Evolutionary conservation across 78 protist genomes (phyloP).

Genomic region (Cyanophora paradoxa): DNA sequence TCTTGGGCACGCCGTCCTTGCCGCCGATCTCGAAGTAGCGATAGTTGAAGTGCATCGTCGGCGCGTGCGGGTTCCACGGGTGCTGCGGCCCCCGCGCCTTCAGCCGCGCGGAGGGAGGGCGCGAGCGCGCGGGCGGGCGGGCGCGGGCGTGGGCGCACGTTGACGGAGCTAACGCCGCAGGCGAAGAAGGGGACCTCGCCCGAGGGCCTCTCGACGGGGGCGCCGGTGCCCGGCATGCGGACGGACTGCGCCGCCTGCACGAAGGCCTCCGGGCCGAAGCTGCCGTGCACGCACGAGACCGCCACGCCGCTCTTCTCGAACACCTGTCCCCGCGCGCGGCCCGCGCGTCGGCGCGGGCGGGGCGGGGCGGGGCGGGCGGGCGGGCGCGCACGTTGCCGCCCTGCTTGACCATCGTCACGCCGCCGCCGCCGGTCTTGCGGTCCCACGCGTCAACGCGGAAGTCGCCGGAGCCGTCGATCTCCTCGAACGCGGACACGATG

Average conservation of each 20-base stretch:
- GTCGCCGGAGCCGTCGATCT: slow-evolving; percentile 1
- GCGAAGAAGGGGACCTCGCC: slow-evolving; percentile 19
- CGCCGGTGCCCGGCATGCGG: too few relatives aligned
- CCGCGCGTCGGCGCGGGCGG: too few relatives aligned
- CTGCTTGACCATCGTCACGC: slow-evolving; percentile 15
- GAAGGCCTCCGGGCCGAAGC: slow-evolving; percentile 1
- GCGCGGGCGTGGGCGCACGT: too few relatives aligned
- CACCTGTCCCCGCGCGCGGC: too few relatives aligned
- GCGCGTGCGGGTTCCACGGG: slow-evolving; percentile 43
- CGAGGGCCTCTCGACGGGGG: neutral
- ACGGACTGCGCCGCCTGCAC: neutral
- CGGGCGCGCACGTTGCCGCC: slow-evolving; percentile 35
- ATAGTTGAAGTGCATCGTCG: slow-evolving; percentile 45
- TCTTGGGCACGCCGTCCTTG: too few relatives aligned
- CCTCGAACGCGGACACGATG: slow-evolving; percentile 14
- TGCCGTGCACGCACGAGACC: slow-evolving; percentile 1
- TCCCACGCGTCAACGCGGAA: slow-evolving; percentile 7
- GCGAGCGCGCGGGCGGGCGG: too few relatives aligned
- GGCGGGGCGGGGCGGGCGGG: too few relatives aligned
- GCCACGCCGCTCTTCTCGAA: slow-evolving; percentile 32
- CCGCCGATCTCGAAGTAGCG: slow-evolving; percentile 51
- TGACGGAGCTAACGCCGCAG: slow-evolving; percentile 11
- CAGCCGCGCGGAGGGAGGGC: too few relatives aligned
- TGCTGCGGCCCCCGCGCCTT: too few relatives aligned
- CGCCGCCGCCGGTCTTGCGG: slow-evolving; percentile 33